phyloP scores from a whole-genome alignment of 164 flowering plant genomes.

The Platanus orientalis region DNA sequence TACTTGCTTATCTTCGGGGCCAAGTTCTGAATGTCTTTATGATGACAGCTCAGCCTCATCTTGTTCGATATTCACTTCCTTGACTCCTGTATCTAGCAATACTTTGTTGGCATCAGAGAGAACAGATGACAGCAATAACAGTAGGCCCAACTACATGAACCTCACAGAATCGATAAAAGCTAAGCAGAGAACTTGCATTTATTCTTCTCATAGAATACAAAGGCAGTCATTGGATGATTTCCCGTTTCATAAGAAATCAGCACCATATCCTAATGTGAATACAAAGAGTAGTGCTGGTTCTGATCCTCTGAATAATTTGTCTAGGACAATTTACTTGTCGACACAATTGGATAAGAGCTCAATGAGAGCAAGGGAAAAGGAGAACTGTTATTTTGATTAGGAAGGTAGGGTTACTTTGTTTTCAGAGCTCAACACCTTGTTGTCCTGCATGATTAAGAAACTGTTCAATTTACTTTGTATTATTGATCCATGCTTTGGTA shows the following conservation, averaged over 20 bases:
- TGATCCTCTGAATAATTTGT: slow-evolving; percentile 34
- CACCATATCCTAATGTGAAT: slow-evolving; percentile 37
- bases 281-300: slow-evolving; percentile 51
- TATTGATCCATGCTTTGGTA: slow-evolving; percentile 4
- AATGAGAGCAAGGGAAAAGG: slow-evolving; percentile 29
- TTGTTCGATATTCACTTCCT: slow-evolving; percentile 62
- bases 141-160: slow-evolving; percentile 68
- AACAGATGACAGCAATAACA: slow-evolving; percentile 38
- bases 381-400: slow-evolving; percentile 28
- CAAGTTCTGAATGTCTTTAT: slow-evolving; percentile 62
- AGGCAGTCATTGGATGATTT: slow-evolving; percentile 82
- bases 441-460: slow-evolving; percentile 20
- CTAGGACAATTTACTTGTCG: slow-evolving; percentile 35
- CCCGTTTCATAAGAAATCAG: slow-evolving; percentile 55
- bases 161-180: slow-evolving; percentile 79
- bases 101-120: slow-evolving; percentile 43
- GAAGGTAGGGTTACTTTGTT: slow-evolving; percentile 5
- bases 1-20: slow-evolving; percentile 70
- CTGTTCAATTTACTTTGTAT: neutral
- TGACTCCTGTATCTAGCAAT: slow-evolving; percentile 67
- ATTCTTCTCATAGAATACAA: slow-evolving; percentile 31
- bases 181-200: slow-evolving; percentile 44
- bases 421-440: slow-evolving; percentile 63
- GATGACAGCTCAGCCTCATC: slow-evolving; percentile 83
- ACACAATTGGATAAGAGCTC: slow-evolving; percentile 44